Base-by-base conservation (phyloP, 805 yeast species). In the Nakazawaea wickerhamii region DNA sequence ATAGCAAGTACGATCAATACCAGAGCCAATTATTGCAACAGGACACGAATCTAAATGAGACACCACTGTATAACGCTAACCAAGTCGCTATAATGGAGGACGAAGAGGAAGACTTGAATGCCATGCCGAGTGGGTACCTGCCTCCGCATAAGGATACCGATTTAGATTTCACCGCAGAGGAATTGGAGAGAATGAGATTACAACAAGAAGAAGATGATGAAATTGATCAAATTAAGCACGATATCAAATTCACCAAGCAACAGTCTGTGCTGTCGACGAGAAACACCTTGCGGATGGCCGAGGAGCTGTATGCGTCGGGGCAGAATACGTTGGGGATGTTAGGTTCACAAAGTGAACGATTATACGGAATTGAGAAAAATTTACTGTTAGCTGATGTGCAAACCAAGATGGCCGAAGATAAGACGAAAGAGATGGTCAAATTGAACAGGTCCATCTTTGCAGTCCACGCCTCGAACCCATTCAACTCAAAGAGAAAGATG, bases 321-420 rank as follows among this genome's bases (percentile, higher is more conserved):
- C 68, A 81, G 48, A 90, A 91, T 58, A 84, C 97, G 0, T 63
- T 91, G 48, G 97, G 96, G 22, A 78, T 87, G 78, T 71, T 93
- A 38, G 99, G 99, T 20, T 77, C 90, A n/a, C 98, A 93, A 61
- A 80, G 93, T 44, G 96, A 89, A 58, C 71, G 87, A 38, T 68
- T 93, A 49, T 85, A 83, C 59, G 79, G 77, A 54, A 80, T 90
- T 17, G 96, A 93, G 58, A 77, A 77, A 50, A 81, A 81, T 50
- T 66, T 91, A 51, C 77, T 84, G 41, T 65, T 85, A 42, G 87
- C 95, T 40, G 84, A 81, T 45, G 81, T 87, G 3, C 96, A 89
- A 58, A 85, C 86, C 45, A 70, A 79, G 51, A 75, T 85, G 42
- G 95, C 95, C 4, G 89, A 84, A 49, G 86, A 80, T 32, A 85